These are phyloP conservation scores for Neospermospora avenae DNA, from an alignment of 2,329 filamentous ascomycete species.

Conservation along the genomic window DNA sequence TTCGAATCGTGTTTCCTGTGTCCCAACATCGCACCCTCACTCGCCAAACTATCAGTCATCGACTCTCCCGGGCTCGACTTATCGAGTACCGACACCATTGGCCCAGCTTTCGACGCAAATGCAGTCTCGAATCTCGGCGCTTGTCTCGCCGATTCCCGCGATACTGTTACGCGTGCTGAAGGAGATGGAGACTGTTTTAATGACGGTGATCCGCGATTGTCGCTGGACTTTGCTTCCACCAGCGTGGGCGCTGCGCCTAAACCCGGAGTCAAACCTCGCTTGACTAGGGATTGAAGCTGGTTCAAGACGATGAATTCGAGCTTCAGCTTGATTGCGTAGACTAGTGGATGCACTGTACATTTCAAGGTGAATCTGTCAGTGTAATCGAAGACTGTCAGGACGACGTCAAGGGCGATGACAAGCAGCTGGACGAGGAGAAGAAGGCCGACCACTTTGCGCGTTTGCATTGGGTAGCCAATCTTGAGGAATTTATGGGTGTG, in stretches of 20 bases:
- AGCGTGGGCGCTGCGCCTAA: neutral
- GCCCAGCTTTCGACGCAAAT: conserved; percentile 1
- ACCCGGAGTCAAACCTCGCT: neutral
- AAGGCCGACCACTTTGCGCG: neutral
- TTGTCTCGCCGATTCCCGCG: neutral
- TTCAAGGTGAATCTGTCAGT: conserved; percentile 1
- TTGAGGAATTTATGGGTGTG: conserved; percentile 2
- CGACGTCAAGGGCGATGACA: neutral
- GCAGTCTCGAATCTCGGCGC: conserved; percentile 1
- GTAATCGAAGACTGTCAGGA: neutral
- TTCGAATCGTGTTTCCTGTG: neutral
- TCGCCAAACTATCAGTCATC: neutral
- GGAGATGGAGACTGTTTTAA: neutral
- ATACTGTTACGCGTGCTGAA: neutral
- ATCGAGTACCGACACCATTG: neutral
- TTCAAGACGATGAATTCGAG: conserved; percentile 6
- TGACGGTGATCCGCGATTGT: neutral
- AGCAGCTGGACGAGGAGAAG: conserved; percentile 1
- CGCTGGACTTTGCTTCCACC: neutral
- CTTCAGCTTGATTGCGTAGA: conserved; percentile 1
- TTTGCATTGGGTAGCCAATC: conserved; percentile 4
- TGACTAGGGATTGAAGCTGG: neutral
- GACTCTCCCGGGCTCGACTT: neutral
- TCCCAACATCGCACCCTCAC: neutral
- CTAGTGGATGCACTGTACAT: conserved; percentile 1